phyloP scores from a whole-genome alignment of 1,284 basidiomycete genomes.

The Papiliotrema fonsecae region DNA sequence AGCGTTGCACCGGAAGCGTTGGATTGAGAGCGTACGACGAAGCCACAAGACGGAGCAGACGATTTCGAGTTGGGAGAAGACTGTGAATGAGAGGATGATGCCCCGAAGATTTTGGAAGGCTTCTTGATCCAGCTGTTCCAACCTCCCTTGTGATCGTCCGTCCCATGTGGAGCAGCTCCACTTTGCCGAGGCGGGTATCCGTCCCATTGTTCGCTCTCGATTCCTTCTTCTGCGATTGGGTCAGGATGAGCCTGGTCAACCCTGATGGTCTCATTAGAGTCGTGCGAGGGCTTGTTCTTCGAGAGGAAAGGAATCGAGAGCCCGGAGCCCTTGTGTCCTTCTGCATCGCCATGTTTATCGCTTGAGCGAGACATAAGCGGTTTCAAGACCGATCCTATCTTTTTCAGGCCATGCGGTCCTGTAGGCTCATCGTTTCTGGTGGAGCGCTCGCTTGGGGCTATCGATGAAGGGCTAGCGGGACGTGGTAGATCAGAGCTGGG shows the following conservation, averaged over 20 bases:
- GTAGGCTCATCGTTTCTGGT: slow-evolving; percentile 11
- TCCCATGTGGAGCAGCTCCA: slow-evolving; percentile 30
- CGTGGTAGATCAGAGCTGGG: slow-evolving; percentile 26
- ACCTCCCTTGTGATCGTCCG: slow-evolving; percentile 13
- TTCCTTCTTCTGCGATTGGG: background rate
- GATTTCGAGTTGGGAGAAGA: slow-evolving; percentile 4
- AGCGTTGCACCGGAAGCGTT: background rate
- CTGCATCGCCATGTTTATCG: slow-evolving; percentile 6
- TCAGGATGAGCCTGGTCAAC: slow-evolving; percentile 6
- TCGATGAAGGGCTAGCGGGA: slow-evolving; percentile 21
- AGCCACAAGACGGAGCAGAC: background rate
- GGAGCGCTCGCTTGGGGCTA: slow-evolving; percentile 23
- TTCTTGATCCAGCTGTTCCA: slow-evolving; percentile 36
- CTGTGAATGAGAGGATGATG: slow-evolving; percentile 20
- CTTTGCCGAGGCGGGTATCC: slow-evolving; percentile 40
- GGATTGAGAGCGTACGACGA: no score
- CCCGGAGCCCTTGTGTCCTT: slow-evolving; percentile 1
- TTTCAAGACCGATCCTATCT: slow-evolving; percentile 27
- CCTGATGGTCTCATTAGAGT: slow-evolving; percentile 18
- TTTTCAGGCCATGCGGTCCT: slow-evolving; percentile 13
- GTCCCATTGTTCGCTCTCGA: slow-evolving; percentile 17
- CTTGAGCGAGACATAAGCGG: slow-evolving; percentile 19
- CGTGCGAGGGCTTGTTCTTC: slow-evolving; percentile 14
- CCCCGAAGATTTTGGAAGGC: slow-evolving; percentile 36
- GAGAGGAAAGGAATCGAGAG: slow-evolving; percentile 11